Evolutionary conservation across 2,329 filamentous ascomycete genomes (phyloP), one percentile per base, ranked within the genome.

Genomic region (Colletotrichum sp.): DNA sequence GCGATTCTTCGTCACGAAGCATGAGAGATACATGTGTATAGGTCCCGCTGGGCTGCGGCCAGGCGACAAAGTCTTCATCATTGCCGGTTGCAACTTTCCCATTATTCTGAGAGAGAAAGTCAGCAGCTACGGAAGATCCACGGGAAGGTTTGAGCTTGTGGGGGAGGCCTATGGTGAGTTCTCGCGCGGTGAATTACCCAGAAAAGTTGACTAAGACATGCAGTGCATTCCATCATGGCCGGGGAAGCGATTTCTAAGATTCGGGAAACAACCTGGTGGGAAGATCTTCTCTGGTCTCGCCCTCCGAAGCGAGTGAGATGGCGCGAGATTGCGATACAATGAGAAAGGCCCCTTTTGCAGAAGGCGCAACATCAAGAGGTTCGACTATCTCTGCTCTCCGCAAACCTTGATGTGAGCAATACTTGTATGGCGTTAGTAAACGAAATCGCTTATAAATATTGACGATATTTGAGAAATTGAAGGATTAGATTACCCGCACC

Each of bases 401-500:
- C 0, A 15, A 36, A 36, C 13, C 6, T 36, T 36, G 13, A 36
- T 36, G 6, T 15, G 34, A 0, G 34, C 34, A 0, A 36, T 36
- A 2, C 13, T 36, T 36, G 6, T 36, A 0, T 36, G 34, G 6
- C 7, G 13, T 36, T 36, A 4, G 0, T 15, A 36, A 0, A 36
- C 13, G 34, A 36, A 4, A 34, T 34, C 32, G 32, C 0, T 34
- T 7, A 7, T 34, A 1, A 34, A 2, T 7, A 3, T 34, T 34
- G 2, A 6, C 30, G 30, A 1, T 32, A 34, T 34, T 15, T 34
- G 32, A 34, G 32, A 34, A 34, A 34, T 34, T 15, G 13, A 34
- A 34, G 2, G 32, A 34, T 6, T 3, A 7, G 32, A 1, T 34
- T 34, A 34, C 32, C 32, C 13, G 32, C 32, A 34, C 13, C 32